A percentile compares a stretch with the other conserved stretches of the same genome.
Evolutionary conservation across 345 rosid species (phyloP).

Genomic region (Eucalyptus marginata): DNA sequence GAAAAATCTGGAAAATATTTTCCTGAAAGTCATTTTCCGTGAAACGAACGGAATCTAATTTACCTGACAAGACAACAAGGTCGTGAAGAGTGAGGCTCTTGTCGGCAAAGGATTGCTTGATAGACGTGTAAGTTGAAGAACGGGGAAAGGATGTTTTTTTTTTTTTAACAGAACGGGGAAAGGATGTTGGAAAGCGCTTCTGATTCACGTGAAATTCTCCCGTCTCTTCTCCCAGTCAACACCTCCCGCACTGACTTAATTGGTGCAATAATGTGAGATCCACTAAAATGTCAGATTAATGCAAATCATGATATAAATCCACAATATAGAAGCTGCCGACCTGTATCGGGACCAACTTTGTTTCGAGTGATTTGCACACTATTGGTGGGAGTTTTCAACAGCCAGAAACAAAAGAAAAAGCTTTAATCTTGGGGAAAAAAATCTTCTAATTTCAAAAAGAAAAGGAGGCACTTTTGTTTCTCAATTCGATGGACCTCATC

Average conservation of each 20-base stretch:
- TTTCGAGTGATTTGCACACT: not conserved
- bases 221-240: conserved; percentile 33
- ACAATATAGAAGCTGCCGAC: not conserved
- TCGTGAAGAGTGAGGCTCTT: conserved; percentile 22
- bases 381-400: not conserved
- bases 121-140: conserved; percentile 4
- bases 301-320: not conserved
- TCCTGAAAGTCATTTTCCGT: too few species aligned
- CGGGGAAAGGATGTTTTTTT: conserved; percentile 9
- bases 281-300: not conserved
- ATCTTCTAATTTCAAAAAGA: too few species aligned
- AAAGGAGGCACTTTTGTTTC: too few species aligned
- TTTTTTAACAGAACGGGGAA: too few species aligned
- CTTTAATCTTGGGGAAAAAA: too few species aligned
- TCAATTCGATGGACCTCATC: too few species aligned
- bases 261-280: not conserved
- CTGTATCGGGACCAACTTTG: not conserved
- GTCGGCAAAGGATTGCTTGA: conserved; percentile 13
- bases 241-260: conserved; percentile 19
- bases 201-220: conserved; percentile 9
- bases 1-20: too few species aligned
- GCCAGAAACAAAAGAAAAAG: too few species aligned
- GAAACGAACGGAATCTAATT: too few species aligned
- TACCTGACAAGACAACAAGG: conserved; percentile 6
- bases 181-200: not conserved